Evolutionary conservation across 768 basidiomycete species (phyloP), one percentile per base, ranked within the genome.

Genomic region (Russula sp.): DNA sequence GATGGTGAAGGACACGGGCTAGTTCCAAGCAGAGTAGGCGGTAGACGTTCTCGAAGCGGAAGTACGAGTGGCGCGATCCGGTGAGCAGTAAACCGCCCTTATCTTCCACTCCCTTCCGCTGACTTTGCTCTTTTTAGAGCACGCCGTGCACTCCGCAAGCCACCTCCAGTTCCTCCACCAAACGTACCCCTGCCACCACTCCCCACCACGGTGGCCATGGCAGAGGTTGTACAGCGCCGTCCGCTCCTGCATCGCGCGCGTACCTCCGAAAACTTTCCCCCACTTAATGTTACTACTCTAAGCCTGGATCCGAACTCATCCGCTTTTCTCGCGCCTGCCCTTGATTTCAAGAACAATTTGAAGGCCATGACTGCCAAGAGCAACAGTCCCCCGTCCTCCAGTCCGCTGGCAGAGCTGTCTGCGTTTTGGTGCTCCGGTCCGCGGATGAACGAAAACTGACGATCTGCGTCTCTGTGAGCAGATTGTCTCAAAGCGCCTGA

Each of bases 131-230:
- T 13, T 40, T 30, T 34, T 20, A 69, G 67, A 36, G 38, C 66
- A 16, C 68, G 66, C 18, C 68, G 63, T n/a, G 55, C 62, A 22
- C 57, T 64, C 52, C 66, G 66, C 48, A 69, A 64, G 48, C 63
- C 66, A 11, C 61, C 68, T 32, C 32, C 68, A 6, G 57, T 64
- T 26, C 65, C 68, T 18, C 66, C 66, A 11, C 68, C 68, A n/a
- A 67, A 52, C 11, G 24, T 24, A 13, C 68, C 68, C 7, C 63
- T 67, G 6, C 65, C 67, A 14, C 48, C 61, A 1, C 64, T 46
- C 24, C 67, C 67, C 3, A 49, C 26, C 6, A 38, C 42, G 11
- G n/a, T 30, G 14, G 10, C 57, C 11, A 18, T 16, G 26, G n/a
- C 24, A 10, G 67, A 68, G 34, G 32, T 28, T 3, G 9, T 34